Conservation (phyloP, 495 filamentous ascomycete species). For the Annulohypoxylon nitens region DNA sequence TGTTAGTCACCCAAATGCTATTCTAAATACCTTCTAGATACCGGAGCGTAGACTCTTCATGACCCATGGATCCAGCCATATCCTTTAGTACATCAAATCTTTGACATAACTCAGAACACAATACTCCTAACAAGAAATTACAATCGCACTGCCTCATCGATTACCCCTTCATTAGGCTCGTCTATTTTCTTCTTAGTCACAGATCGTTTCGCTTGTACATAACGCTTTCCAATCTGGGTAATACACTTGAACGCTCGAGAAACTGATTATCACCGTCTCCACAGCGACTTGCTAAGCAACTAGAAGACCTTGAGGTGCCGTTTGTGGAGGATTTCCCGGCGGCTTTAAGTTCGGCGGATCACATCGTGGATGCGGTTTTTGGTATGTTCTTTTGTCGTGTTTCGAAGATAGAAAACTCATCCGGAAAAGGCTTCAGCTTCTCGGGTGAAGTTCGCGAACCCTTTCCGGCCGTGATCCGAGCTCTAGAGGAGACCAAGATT, state of each 20-base stretch:
- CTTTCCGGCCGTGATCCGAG: conserved; percentile 82
- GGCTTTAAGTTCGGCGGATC: conserved; percentile 75
- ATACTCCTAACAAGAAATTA: conserved; percentile 2
- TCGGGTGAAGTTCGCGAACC: conserved; percentile 91
- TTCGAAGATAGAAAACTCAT: conserved; percentile 35
- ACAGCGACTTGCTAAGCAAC: conserved; percentile 84
- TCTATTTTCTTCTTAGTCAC: conserved; percentile 9
- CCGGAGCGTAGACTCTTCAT: background rate
- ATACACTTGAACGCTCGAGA: conserved; percentile 7
- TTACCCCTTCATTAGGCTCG: background rate
- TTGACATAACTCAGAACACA: conserved; percentile 6
- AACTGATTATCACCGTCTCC: conserved; percentile 20
- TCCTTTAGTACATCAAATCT: conserved; percentile 11
- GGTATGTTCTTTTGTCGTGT: conserved; percentile 61
- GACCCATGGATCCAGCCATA: too few relatives aligned
- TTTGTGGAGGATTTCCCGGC: conserved; percentile 84
- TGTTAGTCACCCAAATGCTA: conserved; percentile 28
- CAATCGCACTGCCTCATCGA: background rate
- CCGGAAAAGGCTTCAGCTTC: conserved; percentile 82
- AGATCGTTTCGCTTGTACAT: conserved; percentile 34
- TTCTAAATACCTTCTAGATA: conserved; percentile 11
- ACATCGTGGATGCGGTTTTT: conserved; percentile 95
- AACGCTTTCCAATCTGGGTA: conserved; percentile 5
- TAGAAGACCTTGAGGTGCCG: conserved; percentile 82
- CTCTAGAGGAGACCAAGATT: conserved; percentile 76